These are phyloP conservation scores for Chaetomium strumarium DNA, from an alignment of 2,329 filamentous ascomycete species.

Conservation along the genomic window DNA sequence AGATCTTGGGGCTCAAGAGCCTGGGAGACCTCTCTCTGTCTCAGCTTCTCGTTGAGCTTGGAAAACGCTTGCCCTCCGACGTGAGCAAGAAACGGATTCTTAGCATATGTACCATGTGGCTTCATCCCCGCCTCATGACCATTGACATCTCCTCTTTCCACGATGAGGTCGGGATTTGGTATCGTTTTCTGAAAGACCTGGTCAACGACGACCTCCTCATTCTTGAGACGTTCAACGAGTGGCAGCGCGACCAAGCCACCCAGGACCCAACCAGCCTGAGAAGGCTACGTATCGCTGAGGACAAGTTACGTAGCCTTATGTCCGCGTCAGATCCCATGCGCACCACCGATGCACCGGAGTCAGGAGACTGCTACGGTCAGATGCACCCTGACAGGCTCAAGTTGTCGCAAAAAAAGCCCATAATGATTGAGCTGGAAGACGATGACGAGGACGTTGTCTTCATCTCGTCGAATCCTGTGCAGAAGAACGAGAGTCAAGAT, in stretches of 20 bases:
- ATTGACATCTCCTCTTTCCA: constrained; percentile 13
- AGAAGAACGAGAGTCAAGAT: not conserved
- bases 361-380: not conserved
- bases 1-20: constrained; percentile 10
- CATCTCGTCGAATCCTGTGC: not conserved
- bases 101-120: constrained; percentile 19
- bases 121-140: constrained; percentile 13
- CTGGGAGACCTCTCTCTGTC: constrained; percentile 11
- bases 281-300: constrained; percentile 9
- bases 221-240: constrained; percentile 16
- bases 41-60: constrained; percentile 2
- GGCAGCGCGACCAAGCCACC: constrained; percentile 4
- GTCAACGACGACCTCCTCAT: constrained; percentile 17
- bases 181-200: constrained; percentile 13
- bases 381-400: constrained; percentile 21
- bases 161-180: constrained; percentile 17
- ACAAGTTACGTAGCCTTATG: constrained; percentile 7
- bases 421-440: not conserved
- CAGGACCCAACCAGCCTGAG: constrained; percentile 7
- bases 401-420: not conserved
- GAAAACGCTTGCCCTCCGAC: constrained; percentile 1
- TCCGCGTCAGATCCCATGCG: not conserved
- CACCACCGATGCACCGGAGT: not conserved
- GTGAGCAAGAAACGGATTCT: constrained; percentile 8
- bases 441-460: not conserved